Evolutionary conservation across 108 stramenopile genomes (phyloP), one percentile per base, ranked within the genome.

Genomic region (Nannochloropsis gaditana): DNA sequence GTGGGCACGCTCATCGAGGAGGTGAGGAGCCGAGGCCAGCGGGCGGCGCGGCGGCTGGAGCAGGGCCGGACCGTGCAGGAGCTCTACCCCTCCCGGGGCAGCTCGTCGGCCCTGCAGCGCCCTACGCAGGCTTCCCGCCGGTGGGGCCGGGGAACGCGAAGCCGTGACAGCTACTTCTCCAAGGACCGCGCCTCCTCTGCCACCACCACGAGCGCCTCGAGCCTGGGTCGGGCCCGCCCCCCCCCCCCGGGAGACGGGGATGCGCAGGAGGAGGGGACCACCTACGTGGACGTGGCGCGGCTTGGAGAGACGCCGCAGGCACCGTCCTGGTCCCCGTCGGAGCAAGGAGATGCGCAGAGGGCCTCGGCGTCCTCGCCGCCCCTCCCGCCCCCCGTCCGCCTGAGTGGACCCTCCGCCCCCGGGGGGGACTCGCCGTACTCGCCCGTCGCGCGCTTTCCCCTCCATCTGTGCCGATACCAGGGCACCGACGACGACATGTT

Each of bases 1-100:
- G 81, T 82, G 81, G 5, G 17, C 21, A 31, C 41, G 81, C 17
- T 43, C 41, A 87, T 87, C 41, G 45, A 87, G 41, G 79, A 87
- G 83, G 87, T 87, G 4, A 43, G 17, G 4, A 31, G 21, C 2
- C 15, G 43, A 5, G 81, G 81, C 9, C 81, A 82, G 81, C 11
- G 43, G 81, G 42, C 41, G 81, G 81, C 42, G 81, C 17, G 9
- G 43, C 15, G 81, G 81, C 9, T 43, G 81, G 59, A 73, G 59
- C 19, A 73, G 59, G 59, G 59, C 15, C 59, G 59, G 8, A 43
- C 41, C 5, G 59, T 73, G 59, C 59, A 73, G 59, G 59, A 73
- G 59, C 19, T 3, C 19, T n/a, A 73, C 19, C 59, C 15, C 19
- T 5, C n/a, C 19, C 15, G 15, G 73, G 47, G 47, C 11, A 50